Evolutionary conservation across 257 asterid genomes (phyloP).

Genomic region (Nyctanthes arbortristis): DNA sequence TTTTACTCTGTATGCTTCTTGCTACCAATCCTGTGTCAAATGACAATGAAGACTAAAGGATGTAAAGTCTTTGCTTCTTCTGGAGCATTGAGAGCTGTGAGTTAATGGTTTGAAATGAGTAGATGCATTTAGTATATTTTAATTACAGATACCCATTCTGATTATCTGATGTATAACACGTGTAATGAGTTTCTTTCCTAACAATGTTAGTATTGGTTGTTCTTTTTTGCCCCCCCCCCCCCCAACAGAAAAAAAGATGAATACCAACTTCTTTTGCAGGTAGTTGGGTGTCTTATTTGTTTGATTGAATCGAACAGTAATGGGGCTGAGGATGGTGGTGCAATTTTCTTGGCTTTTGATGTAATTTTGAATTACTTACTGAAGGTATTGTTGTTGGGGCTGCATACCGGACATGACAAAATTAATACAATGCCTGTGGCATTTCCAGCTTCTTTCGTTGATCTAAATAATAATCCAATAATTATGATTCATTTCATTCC

Average conservation of each 20-base stretch:
- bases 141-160: background rate
- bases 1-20: conserved; percentile 65
- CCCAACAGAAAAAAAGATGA: background rate
- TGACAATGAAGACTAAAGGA: conserved; percentile 67
- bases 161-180: background rate
- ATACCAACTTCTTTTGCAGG: conserved; percentile 43
- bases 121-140: conserved; percentile 1
- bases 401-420: conserved; percentile 8
- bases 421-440: background rate
- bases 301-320: conserved; percentile 45
- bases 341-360: conserved; percentile 78
- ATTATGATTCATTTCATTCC: conserved; percentile 18
- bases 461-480: conserved; percentile 10
- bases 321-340: conserved; percentile 41
- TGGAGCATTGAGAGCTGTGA: conserved; percentile 64
- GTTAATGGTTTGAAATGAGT: conserved; percentile 21
- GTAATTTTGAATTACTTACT: conserved; percentile 69
- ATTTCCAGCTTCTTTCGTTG: background rate
- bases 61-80: conserved; percentile 62
- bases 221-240: no score
- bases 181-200: background rate
- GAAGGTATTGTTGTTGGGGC: conserved; percentile 45
- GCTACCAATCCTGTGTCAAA: conserved; percentile 92
- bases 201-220: background rate
- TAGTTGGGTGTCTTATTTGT: conserved; percentile 54